Conservation (phyloP, 169 alveolate genomes). For the Plasmodium relictum region DNA sequence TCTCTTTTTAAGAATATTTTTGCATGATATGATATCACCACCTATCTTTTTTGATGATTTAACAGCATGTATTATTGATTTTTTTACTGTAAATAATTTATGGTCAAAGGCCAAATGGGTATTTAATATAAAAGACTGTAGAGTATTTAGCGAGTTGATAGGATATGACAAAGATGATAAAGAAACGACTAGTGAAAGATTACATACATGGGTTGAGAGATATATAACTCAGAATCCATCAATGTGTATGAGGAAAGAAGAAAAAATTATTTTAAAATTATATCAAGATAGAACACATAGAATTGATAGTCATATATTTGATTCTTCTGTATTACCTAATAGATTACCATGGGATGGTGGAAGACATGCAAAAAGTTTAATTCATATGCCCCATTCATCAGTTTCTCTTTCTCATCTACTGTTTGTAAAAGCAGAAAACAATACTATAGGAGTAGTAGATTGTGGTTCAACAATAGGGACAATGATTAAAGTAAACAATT, state of each 20-base stretch:
- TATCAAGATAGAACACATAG: slow-evolving; percentile 84
- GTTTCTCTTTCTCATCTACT: slow-evolving; percentile 91
- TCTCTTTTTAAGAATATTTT: slow-evolving; percentile 83
- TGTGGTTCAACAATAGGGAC: slow-evolving; percentile 94
- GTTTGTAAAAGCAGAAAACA: slow-evolving; percentile 83
- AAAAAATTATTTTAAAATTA: slow-evolving; percentile 78
- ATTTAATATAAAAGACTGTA: slow-evolving; percentile 82
- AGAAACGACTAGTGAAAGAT: slow-evolving; percentile 74
- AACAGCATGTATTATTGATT: slow-evolving; percentile 84
- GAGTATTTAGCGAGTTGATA: slow-evolving; percentile 79
- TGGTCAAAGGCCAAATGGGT: slow-evolving; percentile 88
- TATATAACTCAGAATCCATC: slow-evolving; percentile 81
- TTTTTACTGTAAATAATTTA: slow-evolving; percentile 74
- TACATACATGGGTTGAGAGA: slow-evolving; percentile 86
- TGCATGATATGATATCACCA: slow-evolving; percentile 82
- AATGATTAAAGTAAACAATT: slow-evolving; percentile 87
- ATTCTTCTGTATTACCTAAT: slow-evolving; percentile 81
- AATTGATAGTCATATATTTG: slow-evolving; percentile 84
- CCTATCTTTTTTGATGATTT: slow-evolving; percentile 88
- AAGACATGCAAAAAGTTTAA: slow-evolving; percentile 89
- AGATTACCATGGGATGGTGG: slow-evolving; percentile 94
- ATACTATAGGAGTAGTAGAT: slow-evolving; percentile 85
- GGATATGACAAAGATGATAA: slow-evolving; percentile 79
- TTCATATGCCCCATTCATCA: slow-evolving; percentile 92
- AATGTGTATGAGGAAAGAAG: slow-evolving; percentile 80